Conservation (phyloP, 768 basidiomycete genomes). For the Hericium rajendrae region DNA sequence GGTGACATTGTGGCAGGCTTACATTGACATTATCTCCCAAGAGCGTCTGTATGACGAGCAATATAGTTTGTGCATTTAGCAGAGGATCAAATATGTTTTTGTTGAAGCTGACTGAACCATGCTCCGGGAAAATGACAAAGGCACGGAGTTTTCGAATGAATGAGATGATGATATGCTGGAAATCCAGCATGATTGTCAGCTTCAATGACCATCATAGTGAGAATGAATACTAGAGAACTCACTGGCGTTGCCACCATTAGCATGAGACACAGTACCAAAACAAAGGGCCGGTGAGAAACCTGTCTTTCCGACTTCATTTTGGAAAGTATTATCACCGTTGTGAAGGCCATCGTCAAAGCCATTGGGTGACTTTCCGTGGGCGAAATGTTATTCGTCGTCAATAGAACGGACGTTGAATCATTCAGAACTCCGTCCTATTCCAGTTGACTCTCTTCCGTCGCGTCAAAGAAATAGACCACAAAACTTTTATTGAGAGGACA, state of each 20-base stretch:
- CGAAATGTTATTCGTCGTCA: too few species aligned
- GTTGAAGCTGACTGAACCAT: neutral
- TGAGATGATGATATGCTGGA: neutral
- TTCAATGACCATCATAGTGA: neutral
- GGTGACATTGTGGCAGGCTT: neutral
- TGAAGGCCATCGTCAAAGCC: neutral
- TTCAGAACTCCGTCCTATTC: too few species aligned
- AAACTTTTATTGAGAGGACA: too few species aligned
- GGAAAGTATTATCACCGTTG: neutral
- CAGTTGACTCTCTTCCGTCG: too few species aligned
- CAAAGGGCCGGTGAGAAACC: neutral
- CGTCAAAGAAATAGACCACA: too few species aligned
- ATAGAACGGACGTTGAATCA: too few species aligned
- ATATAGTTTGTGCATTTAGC: neutral
- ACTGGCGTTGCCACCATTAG: neutral
- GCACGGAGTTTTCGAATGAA: neutral
- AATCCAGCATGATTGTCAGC: neutral
- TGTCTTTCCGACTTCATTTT: neutral
- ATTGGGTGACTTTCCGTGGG: too few species aligned
- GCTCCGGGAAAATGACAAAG: neutral
- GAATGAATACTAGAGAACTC: neutral
- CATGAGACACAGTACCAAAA: neutral
- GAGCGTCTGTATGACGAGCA: neutral
- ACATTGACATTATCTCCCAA: neutral
- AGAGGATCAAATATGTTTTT: neutral